Evolutionary conservation across 495 filamentous ascomycete species (phyloP).

Genomic region (Antarctomyces pellizariae): DNA sequence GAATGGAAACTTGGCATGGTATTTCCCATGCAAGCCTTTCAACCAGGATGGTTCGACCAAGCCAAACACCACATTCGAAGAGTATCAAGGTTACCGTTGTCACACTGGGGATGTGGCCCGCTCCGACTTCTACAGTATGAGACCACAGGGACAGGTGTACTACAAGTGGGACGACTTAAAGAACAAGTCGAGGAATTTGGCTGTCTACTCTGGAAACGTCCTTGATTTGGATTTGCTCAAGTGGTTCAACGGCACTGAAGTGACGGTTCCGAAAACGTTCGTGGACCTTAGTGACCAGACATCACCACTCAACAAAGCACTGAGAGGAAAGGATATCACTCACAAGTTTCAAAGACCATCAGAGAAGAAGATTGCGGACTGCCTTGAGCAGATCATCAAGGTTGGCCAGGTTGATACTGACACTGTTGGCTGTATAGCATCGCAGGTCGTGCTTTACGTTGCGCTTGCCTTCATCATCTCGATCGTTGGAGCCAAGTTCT

Average conservation of each 20-base stretch:
- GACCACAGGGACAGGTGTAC: constrained; percentile 50
- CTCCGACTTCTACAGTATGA: constrained; percentile 45
- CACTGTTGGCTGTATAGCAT: constrained; percentile 92
- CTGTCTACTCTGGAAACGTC: constrained; percentile 85
- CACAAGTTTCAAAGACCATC: constrained; percentile 52
- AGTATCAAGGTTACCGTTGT: constrained; percentile 72
- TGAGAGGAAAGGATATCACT: constrained; percentile 80
- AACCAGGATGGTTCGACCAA: constrained; percentile 77
- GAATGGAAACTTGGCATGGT: constrained; percentile 69
- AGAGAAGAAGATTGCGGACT: constrained; percentile 64
- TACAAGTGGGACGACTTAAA: constrained; percentile 90
- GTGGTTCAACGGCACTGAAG: constrained; percentile 76
- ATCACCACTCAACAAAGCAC: constrained; percentile 32
- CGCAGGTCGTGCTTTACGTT: constrained; percentile 88
- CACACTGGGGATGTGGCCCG: constrained; percentile 51
- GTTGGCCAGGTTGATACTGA: constrained; percentile 91
- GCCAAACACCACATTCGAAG: constrained; percentile 47
- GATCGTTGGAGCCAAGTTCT: constrained; percentile 69
- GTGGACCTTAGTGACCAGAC: constrained; percentile 40
- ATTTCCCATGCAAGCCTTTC: constrained; percentile 81
- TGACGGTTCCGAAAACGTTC: constrained; percentile 56
- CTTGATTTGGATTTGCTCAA: constrained; percentile 75
- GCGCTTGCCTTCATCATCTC: constrained; percentile 83
- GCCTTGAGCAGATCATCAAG: constrained; percentile 77
- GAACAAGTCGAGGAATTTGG: constrained; percentile 69